Base-by-base conservation (phyloP, 2,329 filamentous ascomycete species). In the Lachnellula cervina region DNA sequence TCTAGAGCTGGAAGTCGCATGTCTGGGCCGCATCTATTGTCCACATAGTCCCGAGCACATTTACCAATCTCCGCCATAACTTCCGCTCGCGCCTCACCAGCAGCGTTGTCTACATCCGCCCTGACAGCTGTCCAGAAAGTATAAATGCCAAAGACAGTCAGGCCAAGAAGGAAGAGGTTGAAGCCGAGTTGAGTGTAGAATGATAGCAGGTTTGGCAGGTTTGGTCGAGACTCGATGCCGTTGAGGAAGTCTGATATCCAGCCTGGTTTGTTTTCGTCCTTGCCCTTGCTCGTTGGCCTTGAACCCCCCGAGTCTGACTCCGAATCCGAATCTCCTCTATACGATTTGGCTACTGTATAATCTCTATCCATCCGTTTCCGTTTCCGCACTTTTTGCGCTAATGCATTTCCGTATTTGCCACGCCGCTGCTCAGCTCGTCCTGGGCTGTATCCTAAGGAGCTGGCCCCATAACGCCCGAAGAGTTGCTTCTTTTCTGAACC, bases 61-160 rank as follows among this genome's bases (percentile, higher is more conserved):
- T 94, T 94, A 60, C 82, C 79, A 69, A 95, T 95, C 62, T 90
- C 84, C 11, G 83, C 80, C 58, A 92, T 73, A 21, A 94, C 82
- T 14, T 83, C 81, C 2, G 81, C 77, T 94, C 82, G 78, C 34
- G 73, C 71, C 16, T 77, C 71, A 76, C 82, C 58, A 77, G 76
- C 71, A 80, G 84, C 65, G 78, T 77, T 62, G 79, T 75, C 59
- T 14, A 71, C 64, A 51, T 71, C 69, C 21, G 64, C 59, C 14
- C 61, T 61, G 11, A 71, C 61, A 2, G 68, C 64, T 13, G 60
- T 57, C 62, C 64, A 68, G 54, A 69, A 67, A 19, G 58, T 62
- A 37, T 62, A 67, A 28, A 71, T 59, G 7, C 62, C 61, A 34
- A 66, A 69, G 19, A 80, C 74, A 4, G 72, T 71, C 1, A 78